phyloP scores from a whole-genome alignment of 2,329 filamentous ascomycete species.

The Fusarium fracticaudum region DNA sequence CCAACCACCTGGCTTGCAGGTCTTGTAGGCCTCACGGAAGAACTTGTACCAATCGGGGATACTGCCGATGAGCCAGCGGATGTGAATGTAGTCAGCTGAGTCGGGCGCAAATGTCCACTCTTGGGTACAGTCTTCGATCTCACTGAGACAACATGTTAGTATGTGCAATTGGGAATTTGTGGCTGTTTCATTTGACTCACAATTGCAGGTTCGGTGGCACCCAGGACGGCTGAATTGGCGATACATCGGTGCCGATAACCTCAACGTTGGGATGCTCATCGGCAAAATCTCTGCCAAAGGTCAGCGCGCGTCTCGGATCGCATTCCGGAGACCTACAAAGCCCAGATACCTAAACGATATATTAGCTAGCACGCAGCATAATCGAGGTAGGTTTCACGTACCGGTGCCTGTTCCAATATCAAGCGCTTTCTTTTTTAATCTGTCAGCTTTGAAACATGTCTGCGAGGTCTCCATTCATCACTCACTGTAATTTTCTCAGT shows the following conservation, averaged over 20 bases:
- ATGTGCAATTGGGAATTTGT: fast-evolving
- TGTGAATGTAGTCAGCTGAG: constrained; percentile 14
- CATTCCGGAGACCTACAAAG: not conserved
- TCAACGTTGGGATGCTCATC: constrained; percentile 5
- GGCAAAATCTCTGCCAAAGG: not conserved
- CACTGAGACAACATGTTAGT: not conserved
- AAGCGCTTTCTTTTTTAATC: not conserved
- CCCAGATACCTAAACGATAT: not conserved
- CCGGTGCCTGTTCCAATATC: constrained; percentile 14
- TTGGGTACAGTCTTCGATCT: constrained; percentile 16
- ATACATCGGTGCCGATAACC: constrained; percentile 10
- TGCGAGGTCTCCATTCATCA: too few relatives aligned
- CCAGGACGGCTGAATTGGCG: constrained; percentile 9
- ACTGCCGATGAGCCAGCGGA: constrained; percentile 3
- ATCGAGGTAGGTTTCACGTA: not conserved
- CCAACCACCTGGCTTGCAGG: constrained; percentile 13
- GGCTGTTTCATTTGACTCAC: not conserved
- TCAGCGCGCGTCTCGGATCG: not conserved
- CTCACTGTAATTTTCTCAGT: not conserved
- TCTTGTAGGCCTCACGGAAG: constrained; percentile 3
- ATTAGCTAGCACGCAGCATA: not conserved
- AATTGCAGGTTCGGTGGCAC: constrained; percentile 9
- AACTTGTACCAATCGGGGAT: constrained; percentile 12
- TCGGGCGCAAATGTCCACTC: constrained; percentile 14
- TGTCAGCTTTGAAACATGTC: not conserved